Evolutionary conservation across 768 basidiomycete species (phyloP), one percentile per base, ranked within the genome.

Genomic region (Auricularia sp.): DNA sequence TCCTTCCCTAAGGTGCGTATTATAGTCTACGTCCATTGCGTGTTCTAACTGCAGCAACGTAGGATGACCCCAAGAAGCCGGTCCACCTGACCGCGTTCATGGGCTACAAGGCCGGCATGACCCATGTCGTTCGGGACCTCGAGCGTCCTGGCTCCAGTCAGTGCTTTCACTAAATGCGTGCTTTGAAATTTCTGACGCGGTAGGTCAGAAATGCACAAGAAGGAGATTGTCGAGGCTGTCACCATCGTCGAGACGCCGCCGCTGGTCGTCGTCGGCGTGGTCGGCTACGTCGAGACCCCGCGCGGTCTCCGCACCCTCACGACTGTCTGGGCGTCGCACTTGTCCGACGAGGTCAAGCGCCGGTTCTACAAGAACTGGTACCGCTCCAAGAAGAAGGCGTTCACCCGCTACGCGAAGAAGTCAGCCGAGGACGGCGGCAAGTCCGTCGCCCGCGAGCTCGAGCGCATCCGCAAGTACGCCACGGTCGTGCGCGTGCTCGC

Each of bases 301-400:
- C 95, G 97, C 72, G 97, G 97, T 73, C 89, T 99, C 69, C 94
- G 97, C 75, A 93, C 94, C 51, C 90, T 99, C 74, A 98, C 97
- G 74, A 99, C 97, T 67, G 95, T 97, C 77, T 93, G 91, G 97
- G 95, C 97, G 59, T 90, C 92, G 71, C 97, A 99, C 78, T 85
- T 99, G 54, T 95, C 93, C 45, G 97, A 98, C 77, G 95, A 98
- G 77, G 76, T 98, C 77, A 99, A 96, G 81, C 92, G 97, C 74
- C 87, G 97, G 71, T 98, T 99, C 89, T 98, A 98, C 90, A 95
- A 94, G 85, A 97, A 96, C 86, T 98, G 96, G 95, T 98, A 98
- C 84, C 89, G 92, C 71, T 96, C 94, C 62, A 99, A 99, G 91
- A 98, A 98, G 87, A 99, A 99, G 88, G 97, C 97, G 47, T 99